Conservation (phyloP, 345 rosid genomes). For the Syzygium grande region DNA sequence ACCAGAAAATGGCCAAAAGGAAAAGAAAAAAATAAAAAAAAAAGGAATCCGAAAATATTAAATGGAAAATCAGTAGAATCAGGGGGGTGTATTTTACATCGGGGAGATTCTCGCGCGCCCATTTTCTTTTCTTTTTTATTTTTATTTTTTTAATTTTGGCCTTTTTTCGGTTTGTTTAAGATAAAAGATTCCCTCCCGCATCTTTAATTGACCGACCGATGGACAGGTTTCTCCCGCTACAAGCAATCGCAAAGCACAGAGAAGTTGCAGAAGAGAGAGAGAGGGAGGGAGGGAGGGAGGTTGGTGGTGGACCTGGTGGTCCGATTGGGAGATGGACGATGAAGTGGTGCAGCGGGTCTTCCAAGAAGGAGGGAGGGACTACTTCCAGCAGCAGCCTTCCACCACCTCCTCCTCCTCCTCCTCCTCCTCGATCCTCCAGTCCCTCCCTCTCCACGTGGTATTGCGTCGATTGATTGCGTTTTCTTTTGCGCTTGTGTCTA, state of each 20-base stretch:
- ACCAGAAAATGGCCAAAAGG: not conserved
- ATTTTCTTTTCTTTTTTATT: not conserved
- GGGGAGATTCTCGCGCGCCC: not conserved
- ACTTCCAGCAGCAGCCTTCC: conserved; percentile 75
- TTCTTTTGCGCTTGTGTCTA: not conserved
- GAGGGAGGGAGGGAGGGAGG: not conserved
- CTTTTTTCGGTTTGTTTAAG: not conserved
- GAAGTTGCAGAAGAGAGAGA: not conserved
- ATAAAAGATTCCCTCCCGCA: not conserved
- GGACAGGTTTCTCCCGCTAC: not conserved
- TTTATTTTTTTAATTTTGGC: not conserved
- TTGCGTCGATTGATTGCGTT: not conserved
- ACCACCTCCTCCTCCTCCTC: conserved; percentile 43
- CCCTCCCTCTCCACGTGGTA: conserved; percentile 96
- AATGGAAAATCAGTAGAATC: not conserved
- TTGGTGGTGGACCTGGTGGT: not conserved
- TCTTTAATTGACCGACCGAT: not conserved
- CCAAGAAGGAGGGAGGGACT: conserved; percentile 90
- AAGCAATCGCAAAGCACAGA: not conserved
- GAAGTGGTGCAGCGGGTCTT: conserved; percentile 93
- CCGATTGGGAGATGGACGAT: conserved; percentile 45
- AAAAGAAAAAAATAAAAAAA: rapidly evolving
- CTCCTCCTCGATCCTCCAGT: conserved; percentile 80
- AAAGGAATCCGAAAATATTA: not conserved
- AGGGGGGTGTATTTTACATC: not conserved